A percentile compares a stretch with the other conserved stretches of the same genome.
Evolutionary conservation across 2,329 filamentous ascomycete species (phyloP).

Genomic region (Arthrobotrys pseudoclavata): DNA sequence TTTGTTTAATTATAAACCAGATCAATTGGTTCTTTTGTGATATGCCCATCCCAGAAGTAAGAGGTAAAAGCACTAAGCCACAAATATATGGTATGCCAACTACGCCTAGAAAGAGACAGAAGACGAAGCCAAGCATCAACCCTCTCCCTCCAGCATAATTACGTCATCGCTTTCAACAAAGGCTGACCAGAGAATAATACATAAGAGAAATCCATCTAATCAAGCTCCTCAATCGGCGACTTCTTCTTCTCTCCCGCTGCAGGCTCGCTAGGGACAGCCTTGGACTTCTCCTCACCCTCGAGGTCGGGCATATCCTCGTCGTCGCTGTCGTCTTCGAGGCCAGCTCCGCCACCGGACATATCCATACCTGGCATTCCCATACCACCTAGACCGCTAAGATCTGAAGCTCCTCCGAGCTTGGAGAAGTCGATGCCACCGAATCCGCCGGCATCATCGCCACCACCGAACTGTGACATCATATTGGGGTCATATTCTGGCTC

Average conservation of each 20-base stretch:
- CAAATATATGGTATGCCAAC: conserved; percentile 24
- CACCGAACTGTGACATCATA: conserved; percentile 68
- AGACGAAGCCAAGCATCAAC: conserved; percentile 16
- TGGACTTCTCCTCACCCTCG: conserved; percentile 60
- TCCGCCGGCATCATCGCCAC: conserved; percentile 64
- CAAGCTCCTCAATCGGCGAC: conserved; percentile 41
- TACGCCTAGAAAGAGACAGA: conserved; percentile 21
- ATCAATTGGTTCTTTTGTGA: conserved; percentile 39
- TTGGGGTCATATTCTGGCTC: conserved; percentile 68
- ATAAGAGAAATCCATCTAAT: conserved; percentile 20
- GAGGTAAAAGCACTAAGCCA: conserved; percentile 13
- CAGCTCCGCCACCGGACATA: conserved; percentile 31
- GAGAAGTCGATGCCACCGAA: conserved; percentile 89
- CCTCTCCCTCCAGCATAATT: conserved; percentile 31
- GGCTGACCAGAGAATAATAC: neutral
- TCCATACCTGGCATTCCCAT: conserved; percentile 62
- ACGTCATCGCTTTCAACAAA: conserved; percentile 8
- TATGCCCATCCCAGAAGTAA: conserved; percentile 15
- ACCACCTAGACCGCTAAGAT: conserved; percentile 67
- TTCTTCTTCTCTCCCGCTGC: conserved; percentile 38
- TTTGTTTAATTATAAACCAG: conserved; percentile 17
- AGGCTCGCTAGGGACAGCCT: conserved; percentile 45
- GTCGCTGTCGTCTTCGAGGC: conserved; percentile 60
- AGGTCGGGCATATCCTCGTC: conserved; percentile 64
- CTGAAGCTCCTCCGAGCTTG: conserved; percentile 79